Conservation (phyloP, 2,329 filamentous ascomycete genomes). For the Neofusicoccum sp. region DNA sequence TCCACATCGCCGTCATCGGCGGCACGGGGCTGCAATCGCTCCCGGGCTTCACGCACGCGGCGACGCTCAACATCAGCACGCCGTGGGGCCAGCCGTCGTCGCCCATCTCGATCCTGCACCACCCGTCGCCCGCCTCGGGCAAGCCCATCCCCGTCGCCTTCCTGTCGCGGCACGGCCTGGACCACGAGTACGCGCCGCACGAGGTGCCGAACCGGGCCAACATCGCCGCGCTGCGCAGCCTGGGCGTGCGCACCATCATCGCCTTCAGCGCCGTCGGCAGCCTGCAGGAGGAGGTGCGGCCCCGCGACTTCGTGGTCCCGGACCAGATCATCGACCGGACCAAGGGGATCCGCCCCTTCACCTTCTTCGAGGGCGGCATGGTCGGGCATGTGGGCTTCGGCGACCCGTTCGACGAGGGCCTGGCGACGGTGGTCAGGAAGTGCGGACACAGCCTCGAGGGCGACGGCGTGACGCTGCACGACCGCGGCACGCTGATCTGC, state of each 20-base stretch:
- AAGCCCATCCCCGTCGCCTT: conserved; percentile 72
- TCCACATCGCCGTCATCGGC: conserved; percentile 53
- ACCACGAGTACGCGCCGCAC: conserved; percentile 89
- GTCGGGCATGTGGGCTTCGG: conserved; percentile 95
- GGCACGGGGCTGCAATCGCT: conserved; percentile 90
- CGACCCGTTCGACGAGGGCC: conserved; percentile 82
- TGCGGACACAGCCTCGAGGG: conserved; percentile 78
- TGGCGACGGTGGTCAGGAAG: conserved; percentile 72
- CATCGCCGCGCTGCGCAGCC: conserved; percentile 89
- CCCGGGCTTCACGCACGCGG: conserved; percentile 81
- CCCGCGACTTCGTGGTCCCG: conserved; percentile 93
- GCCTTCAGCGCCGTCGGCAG: conserved; percentile 95
- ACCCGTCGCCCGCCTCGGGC: conserved; percentile 68
- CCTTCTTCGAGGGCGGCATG: conserved; percentile 89
- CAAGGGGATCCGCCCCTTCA: conserved; percentile 90
- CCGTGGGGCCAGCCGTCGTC: conserved; percentile 83
- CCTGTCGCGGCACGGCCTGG: conserved; percentile 82
- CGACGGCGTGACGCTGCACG: conserved; percentile 80
- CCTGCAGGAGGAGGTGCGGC: conserved; percentile 87
- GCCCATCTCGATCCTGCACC: conserved; percentile 82
- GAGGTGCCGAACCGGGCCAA: conserved; percentile 95
- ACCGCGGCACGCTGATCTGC: conserved; percentile 80
- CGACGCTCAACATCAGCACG: conserved; percentile 71
- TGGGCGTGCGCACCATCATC: conserved; percentile 88
- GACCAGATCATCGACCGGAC: conserved; percentile 97